Evolutionary conservation across 2,329 filamentous ascomycete genomes (phyloP).

Genomic region (Trichoderma breve): DNA sequence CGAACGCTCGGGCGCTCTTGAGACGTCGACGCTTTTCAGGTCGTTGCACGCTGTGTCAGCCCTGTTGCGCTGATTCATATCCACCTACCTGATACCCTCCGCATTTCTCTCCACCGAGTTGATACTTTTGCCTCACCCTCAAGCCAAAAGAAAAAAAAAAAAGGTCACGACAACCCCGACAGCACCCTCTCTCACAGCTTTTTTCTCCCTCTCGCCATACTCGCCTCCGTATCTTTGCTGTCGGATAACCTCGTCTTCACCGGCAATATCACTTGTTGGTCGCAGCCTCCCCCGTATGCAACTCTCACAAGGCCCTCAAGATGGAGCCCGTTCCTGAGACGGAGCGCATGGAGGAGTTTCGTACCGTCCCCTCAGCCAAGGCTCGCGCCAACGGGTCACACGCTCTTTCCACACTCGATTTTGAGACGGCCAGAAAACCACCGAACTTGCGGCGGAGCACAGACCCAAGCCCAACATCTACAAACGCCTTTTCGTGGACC

Average conservation of each 20-base stretch:
- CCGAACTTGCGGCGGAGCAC: conserved; percentile 56
- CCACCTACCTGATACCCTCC: conserved; percentile 16
- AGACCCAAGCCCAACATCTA: conserved; percentile 51
- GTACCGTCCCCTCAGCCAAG: conserved; percentile 54
- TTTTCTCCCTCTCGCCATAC: not conserved
- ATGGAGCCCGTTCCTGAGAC: conserved; percentile 70
- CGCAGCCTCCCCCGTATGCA: conserved; percentile 8
- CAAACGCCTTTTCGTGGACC: conserved; percentile 50
- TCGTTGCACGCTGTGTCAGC: not conserved
- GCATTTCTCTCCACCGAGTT: conserved; percentile 13
- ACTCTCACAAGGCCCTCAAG: conserved; percentile 24
- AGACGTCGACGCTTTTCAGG: not conserved
- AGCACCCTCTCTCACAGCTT: not conserved
- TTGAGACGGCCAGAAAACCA: conserved; percentile 50
- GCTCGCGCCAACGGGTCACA: conserved; percentile 48
- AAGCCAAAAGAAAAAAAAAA: not conserved
- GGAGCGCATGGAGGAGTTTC: conserved; percentile 66
- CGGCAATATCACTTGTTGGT: not conserved
- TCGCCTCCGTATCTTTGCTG: not conserved
- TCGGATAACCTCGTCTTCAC: not conserved
- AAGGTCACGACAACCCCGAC: not conserved
- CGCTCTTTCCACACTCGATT: conserved; percentile 39
- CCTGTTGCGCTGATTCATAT: conserved; percentile 1
- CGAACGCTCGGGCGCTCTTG: not conserved
- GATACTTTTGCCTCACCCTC: not conserved